Evolutionary conservation across 2,329 filamentous ascomycete genomes (phyloP).

Genomic region (Aspergillus clavatus): DNA sequence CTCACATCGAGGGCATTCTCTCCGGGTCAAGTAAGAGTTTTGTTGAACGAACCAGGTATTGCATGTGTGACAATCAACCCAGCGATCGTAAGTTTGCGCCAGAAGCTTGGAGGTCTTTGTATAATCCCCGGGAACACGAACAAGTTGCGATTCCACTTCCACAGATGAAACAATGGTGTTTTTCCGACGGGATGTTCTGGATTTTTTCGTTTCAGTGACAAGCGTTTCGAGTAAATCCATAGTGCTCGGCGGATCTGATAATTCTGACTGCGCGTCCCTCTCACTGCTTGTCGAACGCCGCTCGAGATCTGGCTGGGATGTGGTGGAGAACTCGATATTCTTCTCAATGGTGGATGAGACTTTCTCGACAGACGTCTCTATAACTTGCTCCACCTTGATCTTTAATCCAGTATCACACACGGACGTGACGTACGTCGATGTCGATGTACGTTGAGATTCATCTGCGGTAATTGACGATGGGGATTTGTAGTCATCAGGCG

Average conservation of each 20-base stretch:
- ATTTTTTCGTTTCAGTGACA: conserved; percentile 16
- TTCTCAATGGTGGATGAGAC: conserved; percentile 6
- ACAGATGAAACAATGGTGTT: conserved; percentile 33
- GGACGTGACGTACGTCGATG: conserved; percentile 37
- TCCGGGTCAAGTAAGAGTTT: conserved; percentile 79
- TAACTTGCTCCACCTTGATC: conserved; percentile 17
- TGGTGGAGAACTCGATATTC: conserved; percentile 8
- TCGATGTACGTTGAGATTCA: conserved; percentile 30
- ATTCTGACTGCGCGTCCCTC: conserved; percentile 21
- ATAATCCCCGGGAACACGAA: conserved; percentile 70
- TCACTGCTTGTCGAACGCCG: conserved; percentile 14
- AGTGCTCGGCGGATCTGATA: conserved; percentile 24
- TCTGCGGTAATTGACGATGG: conserved; percentile 24
- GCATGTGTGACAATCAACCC: conserved; percentile 88
- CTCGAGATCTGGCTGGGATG: conserved; percentile 10
- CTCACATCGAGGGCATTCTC: conserved; percentile 87
- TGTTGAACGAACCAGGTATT: conserved; percentile 76
- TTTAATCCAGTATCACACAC: conserved; percentile 22
- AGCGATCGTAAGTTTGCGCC: conserved; percentile 68
- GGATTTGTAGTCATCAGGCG: conserved; percentile 22
- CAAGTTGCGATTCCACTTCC: conserved; percentile 31
- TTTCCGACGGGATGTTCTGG: conserved; percentile 21
- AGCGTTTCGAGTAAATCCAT: conserved; percentile 23
- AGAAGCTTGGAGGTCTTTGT: conserved; percentile 73
- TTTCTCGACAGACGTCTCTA: conserved; percentile 9